Evolutionary conservation across 2,329 filamentous ascomycete species (phyloP), one percentile per base, ranked within the genome.

Genomic region (Verticillium dahliae): DNA sequence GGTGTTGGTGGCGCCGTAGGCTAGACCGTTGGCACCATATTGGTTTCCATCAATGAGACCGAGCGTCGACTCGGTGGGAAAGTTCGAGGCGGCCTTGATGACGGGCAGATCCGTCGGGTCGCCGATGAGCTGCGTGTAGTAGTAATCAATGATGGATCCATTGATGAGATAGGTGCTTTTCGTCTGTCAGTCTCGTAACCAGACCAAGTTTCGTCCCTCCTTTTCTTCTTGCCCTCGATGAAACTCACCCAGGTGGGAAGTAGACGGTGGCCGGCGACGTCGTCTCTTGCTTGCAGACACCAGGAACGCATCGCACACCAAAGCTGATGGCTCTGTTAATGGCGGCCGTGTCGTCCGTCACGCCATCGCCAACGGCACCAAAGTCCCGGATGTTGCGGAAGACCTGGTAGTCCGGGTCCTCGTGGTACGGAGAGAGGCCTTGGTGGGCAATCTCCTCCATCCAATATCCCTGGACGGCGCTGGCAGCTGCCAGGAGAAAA

Each of bases 71-170:
- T 67, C 62, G 10, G 68, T 67, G 9, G 68, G 67, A 66, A 88
- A 88, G 41, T 71, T 74, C 0, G 78, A 63, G 1, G 79, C 74
- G 2, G 84, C 84, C 67, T 82, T 82, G 60, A 88, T 78, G 3
- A 80, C 78, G 6, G 89, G 78, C 61, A 82, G 78, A 64, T 81
- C 73, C 22, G 78, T 80, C 10, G 88, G 85, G 72, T 93, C 88
- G 50, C 90, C 90, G 35, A 92, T 81, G 64, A 95, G 81, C 72
- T 91, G 88, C 1, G 90, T 92, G 71, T 92, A 91, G 76, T 93
- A 95, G 74, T 88, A 87, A 70, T 90, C 86, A 52, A 90, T 75
- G 63, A 95, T 86, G 6, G 90, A 89, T 65, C 79, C 81, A 58
- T 84, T 89, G 63, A 94, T 85, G 5, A 88, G 69, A 69, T 94